These are phyloP conservation scores for Apiospora phragmitis DNA, from an alignment of 2,329 filamentous ascomycete species.

Conservation along the genomic window DNA sequence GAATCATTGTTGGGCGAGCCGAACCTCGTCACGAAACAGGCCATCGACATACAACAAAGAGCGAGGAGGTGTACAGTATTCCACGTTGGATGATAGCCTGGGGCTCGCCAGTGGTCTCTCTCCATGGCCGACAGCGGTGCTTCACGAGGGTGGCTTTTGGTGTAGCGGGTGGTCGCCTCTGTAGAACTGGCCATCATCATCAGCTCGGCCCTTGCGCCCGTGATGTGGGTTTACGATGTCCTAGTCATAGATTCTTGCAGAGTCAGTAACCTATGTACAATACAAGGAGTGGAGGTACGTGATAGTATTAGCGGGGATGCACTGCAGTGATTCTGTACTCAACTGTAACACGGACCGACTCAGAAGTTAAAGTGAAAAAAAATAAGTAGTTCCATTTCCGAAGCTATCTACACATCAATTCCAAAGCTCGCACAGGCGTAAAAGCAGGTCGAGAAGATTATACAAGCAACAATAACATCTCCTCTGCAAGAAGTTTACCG, in stretches of 20 bases:
- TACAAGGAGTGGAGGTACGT: too few species aligned
- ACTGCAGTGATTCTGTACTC: not conserved
- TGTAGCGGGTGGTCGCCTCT: not conserved
- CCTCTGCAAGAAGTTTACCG: not conserved
- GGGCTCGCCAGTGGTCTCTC: not conserved
- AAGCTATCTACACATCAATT: slow-evolving; percentile 8
- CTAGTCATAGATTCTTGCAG: not conserved
- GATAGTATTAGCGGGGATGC: not conserved
- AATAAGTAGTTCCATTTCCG: not conserved
- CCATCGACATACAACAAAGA: not conserved
- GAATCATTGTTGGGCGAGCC: not conserved
- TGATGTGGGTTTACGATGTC: not conserved
- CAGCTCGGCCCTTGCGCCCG: not conserved
- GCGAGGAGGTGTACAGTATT: not conserved
- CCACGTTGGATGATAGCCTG: not conserved
- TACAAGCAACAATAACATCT: not conserved
- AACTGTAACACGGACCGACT: not conserved
- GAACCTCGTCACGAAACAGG: not conserved
- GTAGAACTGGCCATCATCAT: not conserved
- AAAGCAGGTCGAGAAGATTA: slow-evolving; percentile 4
- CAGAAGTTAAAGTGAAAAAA: not conserved
- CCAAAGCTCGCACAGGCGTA: not conserved
- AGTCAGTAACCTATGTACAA: not conserved
- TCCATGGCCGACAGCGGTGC: not conserved
- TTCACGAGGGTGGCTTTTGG: not conserved